Conservation (phyloP, 1,139 yeast genomes). For the Geotrichum reessii region DNA sequence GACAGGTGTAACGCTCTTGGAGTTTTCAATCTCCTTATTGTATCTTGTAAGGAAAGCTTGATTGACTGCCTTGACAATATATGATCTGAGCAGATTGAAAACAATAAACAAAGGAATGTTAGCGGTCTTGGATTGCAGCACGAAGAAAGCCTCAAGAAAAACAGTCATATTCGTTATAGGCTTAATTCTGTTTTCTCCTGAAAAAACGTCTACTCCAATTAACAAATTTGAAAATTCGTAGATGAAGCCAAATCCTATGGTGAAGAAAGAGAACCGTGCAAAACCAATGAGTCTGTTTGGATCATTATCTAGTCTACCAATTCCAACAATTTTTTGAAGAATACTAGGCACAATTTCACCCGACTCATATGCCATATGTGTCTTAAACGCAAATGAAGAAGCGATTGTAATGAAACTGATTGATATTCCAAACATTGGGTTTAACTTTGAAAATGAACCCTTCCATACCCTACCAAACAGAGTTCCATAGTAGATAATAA, state of each 20-base stretch:
- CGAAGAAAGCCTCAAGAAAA: conserved; percentile 48
- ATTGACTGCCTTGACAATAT: conserved; percentile 23
- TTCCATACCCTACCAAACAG: conserved; percentile 28
- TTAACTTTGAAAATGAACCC: conserved; percentile 26
- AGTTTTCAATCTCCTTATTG: conserved; percentile 12
- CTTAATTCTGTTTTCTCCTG: conserved; percentile 20
- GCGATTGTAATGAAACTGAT: conserved; percentile 39
- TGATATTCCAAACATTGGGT: conserved; percentile 38
- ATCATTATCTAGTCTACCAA: conserved; percentile 26
- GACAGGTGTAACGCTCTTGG: conserved; percentile 8
- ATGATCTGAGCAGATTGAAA: conserved; percentile 37
- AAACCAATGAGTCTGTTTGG: conserved; percentile 26
- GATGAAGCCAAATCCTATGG: conserved; percentile 27
- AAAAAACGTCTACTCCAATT: conserved; percentile 17
- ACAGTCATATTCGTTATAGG: conserved; percentile 44
- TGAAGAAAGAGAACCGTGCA: conserved; percentile 32
- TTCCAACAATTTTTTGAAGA: conserved; percentile 30
- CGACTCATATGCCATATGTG: conserved; percentile 50
- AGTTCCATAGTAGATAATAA: conserved; percentile 40
- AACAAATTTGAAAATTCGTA: conserved; percentile 27
- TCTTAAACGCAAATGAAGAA: conserved; percentile 51
- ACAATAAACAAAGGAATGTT: conserved; percentile 67
- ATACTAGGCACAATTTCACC: conserved; percentile 47
- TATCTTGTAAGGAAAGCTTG: conserved; percentile 22
- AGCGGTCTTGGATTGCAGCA: conserved; percentile 62